Base-by-base conservation (phyloP, 768 basidiomycete species). In the Psilocybe sp. region DNA sequence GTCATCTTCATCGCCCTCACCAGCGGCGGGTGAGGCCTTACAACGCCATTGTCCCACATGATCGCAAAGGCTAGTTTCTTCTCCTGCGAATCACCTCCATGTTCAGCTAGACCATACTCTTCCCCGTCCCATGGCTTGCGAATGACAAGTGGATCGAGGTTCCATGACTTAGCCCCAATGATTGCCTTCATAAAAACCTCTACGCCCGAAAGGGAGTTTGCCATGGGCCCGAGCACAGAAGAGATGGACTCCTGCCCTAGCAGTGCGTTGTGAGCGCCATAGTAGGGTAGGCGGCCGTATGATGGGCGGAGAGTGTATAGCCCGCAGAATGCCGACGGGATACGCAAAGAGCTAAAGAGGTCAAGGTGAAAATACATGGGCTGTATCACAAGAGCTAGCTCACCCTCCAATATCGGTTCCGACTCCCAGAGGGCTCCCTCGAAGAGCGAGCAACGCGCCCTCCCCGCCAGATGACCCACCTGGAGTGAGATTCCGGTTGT, bases 381-480 rank as follows among this genome's bases (percentile, higher is more conserved):
- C 19, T 14, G 15, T 40, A 2, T 18, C 14, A 15, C 15, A n/a
- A 35, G 4, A 33, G 23, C 9, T 33, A 53, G 23, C 72, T 32
- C 34, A 81, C 80, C 81, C 80, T 48, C 77, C 79, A 37, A 85
- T 77, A 60, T 85, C 84, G 1, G 84, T 82, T 4, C 84, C 84
- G 4, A 85, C 71, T 5, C 84, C 84, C 1, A 87, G 58, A 3
- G 77, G 76, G 40, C 77, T 77, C 11, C 85, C 84, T 52, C 74
- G 77, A 68, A 84, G 68, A 0, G 77, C 84, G 2, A 86, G 51
- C 0, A 87, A 68, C 0, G 85, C 83, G 8, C 80, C 80, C 66
- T 87, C 86, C 1, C 86, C 86, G 1, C 85, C 86, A 1, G 79
- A 80, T 0, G 82, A 84, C 2, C 85, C 86, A 1, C 86, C 86